Evolutionary conservation across 768 basidiomycete genomes (phyloP).

Genomic region (Boletus huronensis): DNA sequence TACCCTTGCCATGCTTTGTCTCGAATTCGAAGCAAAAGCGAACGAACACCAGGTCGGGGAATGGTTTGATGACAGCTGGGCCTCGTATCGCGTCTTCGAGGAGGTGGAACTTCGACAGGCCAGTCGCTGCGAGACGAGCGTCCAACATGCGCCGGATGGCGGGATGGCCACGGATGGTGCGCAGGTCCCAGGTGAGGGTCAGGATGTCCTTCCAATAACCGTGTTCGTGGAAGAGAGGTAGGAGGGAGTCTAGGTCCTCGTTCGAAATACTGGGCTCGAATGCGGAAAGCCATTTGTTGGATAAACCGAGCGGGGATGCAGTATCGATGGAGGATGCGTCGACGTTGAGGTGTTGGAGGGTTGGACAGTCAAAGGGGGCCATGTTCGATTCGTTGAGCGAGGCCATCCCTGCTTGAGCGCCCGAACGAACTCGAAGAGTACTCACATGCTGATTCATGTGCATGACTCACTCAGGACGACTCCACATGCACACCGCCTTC

Average conservation of each 20-base stretch:
- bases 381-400: background rate
- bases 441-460: too few species aligned
- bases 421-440: background rate
- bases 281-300: slow-evolving; percentile 18
- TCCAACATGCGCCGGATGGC: slow-evolving; percentile 36
- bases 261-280: slow-evolving; percentile 9
- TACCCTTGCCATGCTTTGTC: slow-evolving; percentile 42
- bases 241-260: background rate
- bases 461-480: too few species aligned
- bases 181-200: slow-evolving; percentile 52
- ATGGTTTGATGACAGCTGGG: slow-evolving; percentile 37
- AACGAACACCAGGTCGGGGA: slow-evolving; percentile 56
- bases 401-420: background rate
- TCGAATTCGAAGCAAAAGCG: slow-evolving; percentile 56
- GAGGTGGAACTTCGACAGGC: slow-evolving; percentile 17
- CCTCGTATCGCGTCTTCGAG: slow-evolving; percentile 26
- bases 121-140: slow-evolving; percentile 32
- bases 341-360: slow-evolving; percentile 18
- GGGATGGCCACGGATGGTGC: slow-evolving; percentile 40
- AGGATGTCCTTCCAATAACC: slow-evolving; percentile 51
- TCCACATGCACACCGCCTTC: too few species aligned
- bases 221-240: slow-evolving; percentile 19
- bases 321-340: slow-evolving; percentile 9
- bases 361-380: slow-evolving; percentile 19
- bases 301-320: slow-evolving; percentile 5